Evolutionary conservation across 495 filamentous ascomycete genomes (phyloP).

Genomic region (Daldinia childiae): DNA sequence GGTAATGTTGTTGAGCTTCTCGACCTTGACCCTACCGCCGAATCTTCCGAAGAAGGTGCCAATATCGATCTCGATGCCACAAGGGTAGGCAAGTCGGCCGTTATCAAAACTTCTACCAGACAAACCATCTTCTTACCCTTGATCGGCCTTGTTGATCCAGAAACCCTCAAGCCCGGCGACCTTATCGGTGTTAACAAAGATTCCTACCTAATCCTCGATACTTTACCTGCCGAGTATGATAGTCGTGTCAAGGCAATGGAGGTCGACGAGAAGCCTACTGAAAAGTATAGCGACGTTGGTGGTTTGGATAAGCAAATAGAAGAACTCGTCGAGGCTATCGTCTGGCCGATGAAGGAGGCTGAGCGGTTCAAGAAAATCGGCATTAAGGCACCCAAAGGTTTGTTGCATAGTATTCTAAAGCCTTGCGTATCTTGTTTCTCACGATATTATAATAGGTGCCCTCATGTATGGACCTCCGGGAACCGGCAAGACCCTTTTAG

Average conservation of each 20-base stretch:
- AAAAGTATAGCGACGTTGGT: constrained; percentile 98
- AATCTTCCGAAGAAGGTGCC: constrained; percentile 95
- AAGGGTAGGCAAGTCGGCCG: constrained; percentile 94
- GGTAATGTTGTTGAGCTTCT: constrained; percentile 97
- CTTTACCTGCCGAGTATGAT: constrained; percentile 98
- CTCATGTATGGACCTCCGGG: constrained; percentile 99
- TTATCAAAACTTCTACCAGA: constrained; percentile 99
- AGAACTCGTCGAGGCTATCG: constrained; percentile 98
- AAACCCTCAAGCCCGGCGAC: constrained; percentile 91
- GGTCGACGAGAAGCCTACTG: constrained; percentile 99
- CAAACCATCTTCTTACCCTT: constrained; percentile 99
- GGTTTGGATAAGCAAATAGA: constrained; percentile 99
- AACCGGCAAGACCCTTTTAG: constrained; percentile 96
- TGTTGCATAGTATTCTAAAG: constrained; percentile 11
- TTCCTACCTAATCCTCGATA: constrained; percentile 98
- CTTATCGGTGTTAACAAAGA: constrained; percentile 99
- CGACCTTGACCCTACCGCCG: constrained; percentile 94
- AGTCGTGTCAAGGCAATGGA: constrained; percentile 99
- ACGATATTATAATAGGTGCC: constrained; percentile 68
- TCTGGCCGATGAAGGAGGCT: constrained; percentile 99
- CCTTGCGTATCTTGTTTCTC: constrained; percentile 29
- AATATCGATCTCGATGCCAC: constrained; percentile 99
- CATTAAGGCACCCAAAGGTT: constrained; percentile 99
- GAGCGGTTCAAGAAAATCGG: constrained; percentile 99
- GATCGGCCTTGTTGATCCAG: constrained; percentile 95